phyloP scores from a whole-genome alignment of 2,329 filamentous ascomycete genomes.

The Cercospora citrullina region DNA sequence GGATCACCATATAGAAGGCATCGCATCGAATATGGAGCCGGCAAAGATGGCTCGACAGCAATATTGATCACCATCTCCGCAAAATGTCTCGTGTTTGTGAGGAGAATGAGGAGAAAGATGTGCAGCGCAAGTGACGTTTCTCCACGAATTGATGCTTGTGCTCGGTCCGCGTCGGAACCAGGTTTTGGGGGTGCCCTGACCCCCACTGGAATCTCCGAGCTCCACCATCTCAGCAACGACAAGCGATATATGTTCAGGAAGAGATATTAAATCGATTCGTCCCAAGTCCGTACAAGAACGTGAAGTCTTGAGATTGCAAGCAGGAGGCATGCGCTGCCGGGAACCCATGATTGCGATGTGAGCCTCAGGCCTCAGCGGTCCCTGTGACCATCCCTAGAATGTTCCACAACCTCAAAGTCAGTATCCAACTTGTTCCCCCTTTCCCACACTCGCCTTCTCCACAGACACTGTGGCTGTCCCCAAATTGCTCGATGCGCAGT shows the following conservation, averaged over 20 bases:
- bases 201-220: background rate
- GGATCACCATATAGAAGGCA: background rate
- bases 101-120: slow-evolving; percentile 9
- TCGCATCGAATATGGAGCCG: slow-evolving; percentile 10
- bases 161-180: slow-evolving; percentile 9
- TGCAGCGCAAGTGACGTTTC: background rate
- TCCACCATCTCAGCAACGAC: background rate
- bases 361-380: background rate
- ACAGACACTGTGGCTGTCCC: background rate
- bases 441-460: background rate
- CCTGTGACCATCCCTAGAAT: background rate
- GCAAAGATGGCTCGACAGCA: background rate
- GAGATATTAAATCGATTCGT: background rate
- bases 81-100: slow-evolving; percentile 12
- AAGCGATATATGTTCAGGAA: background rate
- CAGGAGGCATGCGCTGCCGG: background rate
- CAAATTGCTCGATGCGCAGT: background rate
- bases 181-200: background rate
- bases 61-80: background rate
- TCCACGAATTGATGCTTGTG: slow-evolving; percentile 14
- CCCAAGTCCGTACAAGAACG: background rate
- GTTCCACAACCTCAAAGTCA: background rate
- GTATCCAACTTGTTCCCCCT: background rate
- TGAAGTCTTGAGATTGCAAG: background rate
- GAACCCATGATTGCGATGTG: background rate